phyloP scores from a whole-genome alignment of 139 green algal species.

The Coelastrella sp. region DNA sequence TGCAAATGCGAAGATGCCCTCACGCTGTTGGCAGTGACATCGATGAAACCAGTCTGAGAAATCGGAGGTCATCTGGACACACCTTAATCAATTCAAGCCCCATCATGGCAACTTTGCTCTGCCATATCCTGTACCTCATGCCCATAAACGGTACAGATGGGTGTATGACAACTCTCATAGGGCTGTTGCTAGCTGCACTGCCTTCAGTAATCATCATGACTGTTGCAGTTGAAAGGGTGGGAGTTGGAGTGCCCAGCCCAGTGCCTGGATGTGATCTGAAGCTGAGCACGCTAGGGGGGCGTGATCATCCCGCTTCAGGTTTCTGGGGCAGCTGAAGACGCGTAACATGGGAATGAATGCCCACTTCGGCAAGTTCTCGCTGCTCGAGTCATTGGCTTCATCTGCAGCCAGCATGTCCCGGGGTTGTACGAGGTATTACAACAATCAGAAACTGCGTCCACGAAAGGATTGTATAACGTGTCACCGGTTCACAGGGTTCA shows the following conservation, averaged over 20 bases:
- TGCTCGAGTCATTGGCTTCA: too few species aligned
- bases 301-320: too few species aligned
- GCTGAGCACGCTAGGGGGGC: not conserved
- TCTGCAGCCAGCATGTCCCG: too few species aligned
- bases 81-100: slow-evolving; percentile 15
- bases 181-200: not conserved
- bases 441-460: too few species aligned
- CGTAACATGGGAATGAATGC: too few species aligned
- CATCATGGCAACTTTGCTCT: not conserved
- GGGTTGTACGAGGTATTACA: too few species aligned
- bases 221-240: not conserved
- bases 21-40: not conserved
- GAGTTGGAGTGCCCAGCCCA: not conserved
- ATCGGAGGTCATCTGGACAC: too few species aligned
- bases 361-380: too few species aligned
- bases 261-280: not conserved
- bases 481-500: too few species aligned
- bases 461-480: too few species aligned
- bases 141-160: slow-evolving; percentile 17
- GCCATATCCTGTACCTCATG: not conserved
- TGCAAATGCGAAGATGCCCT: not conserved
- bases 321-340: too few species aligned
- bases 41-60: not conserved
- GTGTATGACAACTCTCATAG: slow-evolving; percentile 19
- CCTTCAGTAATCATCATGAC: too few species aligned